These are phyloP conservation scores for Hyaloperonospora brassicae DNA, from an alignment of 352 stramenopile genomes.

Conservation along the genomic window DNA sequence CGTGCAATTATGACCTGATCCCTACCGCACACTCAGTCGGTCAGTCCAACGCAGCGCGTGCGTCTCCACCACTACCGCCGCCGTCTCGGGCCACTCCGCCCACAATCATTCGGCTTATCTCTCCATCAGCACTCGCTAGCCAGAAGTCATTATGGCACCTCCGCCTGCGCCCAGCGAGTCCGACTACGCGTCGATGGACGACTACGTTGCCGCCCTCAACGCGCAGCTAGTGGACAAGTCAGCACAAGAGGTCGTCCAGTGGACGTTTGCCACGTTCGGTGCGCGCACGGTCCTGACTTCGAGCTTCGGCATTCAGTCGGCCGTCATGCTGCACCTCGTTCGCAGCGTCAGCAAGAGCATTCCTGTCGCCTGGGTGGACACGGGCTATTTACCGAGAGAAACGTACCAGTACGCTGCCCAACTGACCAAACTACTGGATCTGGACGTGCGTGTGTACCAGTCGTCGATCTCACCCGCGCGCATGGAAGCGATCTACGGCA, in stretches of 20 bases:
- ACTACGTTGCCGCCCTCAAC: conserved; percentile 61
- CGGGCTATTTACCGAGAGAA: conserved; percentile 72
- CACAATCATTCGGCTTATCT: too few species aligned
- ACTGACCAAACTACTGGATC: conserved; percentile 47
- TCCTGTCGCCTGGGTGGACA: conserved; percentile 80
- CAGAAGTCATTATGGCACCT: conserved; percentile 14
- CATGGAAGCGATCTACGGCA: conserved; percentile 84
- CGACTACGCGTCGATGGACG: conserved; percentile 50
- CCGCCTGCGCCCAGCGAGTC: conserved; percentile 29
- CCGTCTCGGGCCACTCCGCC: too few species aligned
- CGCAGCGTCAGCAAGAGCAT: conserved; percentile 41
- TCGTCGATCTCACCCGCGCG: conserved; percentile 61
- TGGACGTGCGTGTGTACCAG: conserved; percentile 76
- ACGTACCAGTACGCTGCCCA: conserved; percentile 78
- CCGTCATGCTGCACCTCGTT: conserved; percentile 76
- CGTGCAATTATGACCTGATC: too few species aligned
- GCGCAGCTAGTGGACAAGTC: conserved; percentile 41
- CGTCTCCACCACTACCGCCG: too few species aligned
- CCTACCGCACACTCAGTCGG: too few species aligned
- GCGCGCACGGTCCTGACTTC: conserved; percentile 60
- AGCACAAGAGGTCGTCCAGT: conserved; percentile 58
- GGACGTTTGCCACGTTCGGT: conserved; percentile 66
- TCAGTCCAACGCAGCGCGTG: too few species aligned
- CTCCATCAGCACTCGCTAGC: too few species aligned
- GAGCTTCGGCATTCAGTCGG: conserved; percentile 83